Percentiles rank a stretch among this genome's conserved stretches.
These are phyloP conservation scores for Backusella parvicylindrica DNA, from an alignment of 192 early-diverging fungal species.

Conservation along the genomic window DNA sequence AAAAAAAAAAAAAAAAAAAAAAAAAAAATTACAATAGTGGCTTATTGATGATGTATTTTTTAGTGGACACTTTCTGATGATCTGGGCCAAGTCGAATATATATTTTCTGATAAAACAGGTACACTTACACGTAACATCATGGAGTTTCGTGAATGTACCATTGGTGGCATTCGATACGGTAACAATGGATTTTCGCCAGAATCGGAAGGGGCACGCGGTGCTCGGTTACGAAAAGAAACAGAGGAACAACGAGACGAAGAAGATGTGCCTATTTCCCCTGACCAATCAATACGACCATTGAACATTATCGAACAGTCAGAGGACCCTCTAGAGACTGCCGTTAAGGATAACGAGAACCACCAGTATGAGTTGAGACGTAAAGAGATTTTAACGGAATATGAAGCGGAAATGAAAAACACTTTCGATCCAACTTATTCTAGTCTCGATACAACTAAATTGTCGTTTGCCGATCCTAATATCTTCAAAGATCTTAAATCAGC, in stretches of 20 bases:
- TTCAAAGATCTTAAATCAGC: conserved; percentile 60
- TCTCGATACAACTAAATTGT: conserved; percentile 57
- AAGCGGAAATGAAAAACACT: conserved; percentile 52
- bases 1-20: no score
- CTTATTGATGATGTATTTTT: not conserved
- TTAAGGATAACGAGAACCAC: conserved; percentile 19
- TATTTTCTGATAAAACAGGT: conserved; percentile 97
- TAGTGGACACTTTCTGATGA: conserved; percentile 96
- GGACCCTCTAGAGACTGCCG: conserved; percentile 27
- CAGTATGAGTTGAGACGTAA: conserved; percentile 15
- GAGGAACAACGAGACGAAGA: conserved; percentile 46
- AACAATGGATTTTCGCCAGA: conserved; percentile 65
- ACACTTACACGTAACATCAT: conserved; percentile 95
- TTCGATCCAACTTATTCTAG: conserved; percentile 68
- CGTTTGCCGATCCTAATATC: conserved; percentile 84
- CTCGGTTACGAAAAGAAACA: conserved; percentile 48
- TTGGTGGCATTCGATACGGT: conserved; percentile 87
- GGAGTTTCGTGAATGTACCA: conserved; percentile 93
- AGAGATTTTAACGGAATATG: conserved; percentile 53
- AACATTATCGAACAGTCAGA: conserved; percentile 15
- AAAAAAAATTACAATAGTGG: not conserved
- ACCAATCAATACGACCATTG: conserved; percentile 18
- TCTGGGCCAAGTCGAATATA: conserved; percentile 93
- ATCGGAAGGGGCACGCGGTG: conserved; percentile 47
- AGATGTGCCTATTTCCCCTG: conserved; percentile 36